phyloP scores from a whole-genome alignment of 2,329 filamentous ascomycete species.

The Dactylella cylindrospora region DNA sequence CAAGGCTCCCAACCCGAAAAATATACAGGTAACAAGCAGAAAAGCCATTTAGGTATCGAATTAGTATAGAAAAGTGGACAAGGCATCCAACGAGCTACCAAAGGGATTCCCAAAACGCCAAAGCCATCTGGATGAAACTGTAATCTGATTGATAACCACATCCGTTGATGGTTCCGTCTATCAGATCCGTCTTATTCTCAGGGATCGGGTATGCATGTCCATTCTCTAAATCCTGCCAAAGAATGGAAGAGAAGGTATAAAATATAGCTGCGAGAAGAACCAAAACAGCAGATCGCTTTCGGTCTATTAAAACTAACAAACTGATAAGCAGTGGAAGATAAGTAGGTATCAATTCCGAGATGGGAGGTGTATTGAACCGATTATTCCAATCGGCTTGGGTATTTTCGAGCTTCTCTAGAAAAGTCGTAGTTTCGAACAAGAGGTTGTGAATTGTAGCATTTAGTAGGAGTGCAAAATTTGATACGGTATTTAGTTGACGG shows the following conservation, averaged over 20 bases:
- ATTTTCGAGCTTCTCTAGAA: constrained; percentile 8
- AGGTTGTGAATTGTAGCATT: constrained; percentile 24
- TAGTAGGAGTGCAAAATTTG: constrained; percentile 1
- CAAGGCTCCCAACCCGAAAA: no score
- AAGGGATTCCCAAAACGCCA: no score
- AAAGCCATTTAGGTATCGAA: no score
- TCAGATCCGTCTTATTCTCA: no score
- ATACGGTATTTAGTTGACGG: constrained; percentile 6
- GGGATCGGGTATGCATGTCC: no score
- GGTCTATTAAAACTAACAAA: constrained; percentile 25
- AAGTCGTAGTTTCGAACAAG: constrained; percentile 7
- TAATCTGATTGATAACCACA: no score
- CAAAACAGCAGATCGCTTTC: constrained; percentile 20
- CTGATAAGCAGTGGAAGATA: constrained; percentile 32
- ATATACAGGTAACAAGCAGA: no score
- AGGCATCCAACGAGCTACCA: no score
- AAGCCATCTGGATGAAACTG: no score
- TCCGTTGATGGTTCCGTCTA: no score
- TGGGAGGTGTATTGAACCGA: not conserved
- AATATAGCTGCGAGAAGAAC: constrained; percentile 2
- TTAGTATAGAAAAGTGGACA: no score
- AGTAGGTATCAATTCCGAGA: not conserved
- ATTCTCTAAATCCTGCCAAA: no score
- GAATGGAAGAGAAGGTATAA: constrained; percentile 12
- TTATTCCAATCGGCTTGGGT: not conserved